phyloP scores from a whole-genome alignment of 1,139 yeast species.

The Taphrina communis region DNA sequence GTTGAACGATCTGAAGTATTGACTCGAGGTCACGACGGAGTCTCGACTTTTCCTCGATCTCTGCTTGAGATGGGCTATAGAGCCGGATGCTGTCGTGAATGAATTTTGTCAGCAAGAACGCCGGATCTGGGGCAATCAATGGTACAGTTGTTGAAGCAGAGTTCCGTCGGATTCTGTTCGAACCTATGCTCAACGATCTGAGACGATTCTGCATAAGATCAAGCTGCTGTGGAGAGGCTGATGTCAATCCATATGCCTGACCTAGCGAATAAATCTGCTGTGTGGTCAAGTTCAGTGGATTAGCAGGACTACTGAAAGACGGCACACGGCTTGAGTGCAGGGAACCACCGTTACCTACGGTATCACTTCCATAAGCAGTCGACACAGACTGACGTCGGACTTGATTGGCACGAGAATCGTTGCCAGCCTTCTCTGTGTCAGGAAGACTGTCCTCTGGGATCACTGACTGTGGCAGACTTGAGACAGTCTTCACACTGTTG shows the following conservation, averaged over 20 bases:
- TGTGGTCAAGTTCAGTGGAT: slow-evolving; percentile 4
- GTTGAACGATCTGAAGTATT: slow-evolving; percentile 25
- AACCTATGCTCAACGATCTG: slow-evolving; percentile 13
- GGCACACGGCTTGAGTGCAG: neutral
- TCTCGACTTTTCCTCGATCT: slow-evolving; percentile 35
- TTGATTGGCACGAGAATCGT: neutral
- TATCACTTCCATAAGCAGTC: neutral
- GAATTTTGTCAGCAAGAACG: slow-evolving; percentile 20
- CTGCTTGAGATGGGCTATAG: slow-evolving; percentile 22
- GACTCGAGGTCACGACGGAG: slow-evolving; percentile 31
- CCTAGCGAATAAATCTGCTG: slow-evolving; percentile 5
- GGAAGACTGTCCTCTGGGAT: slow-evolving; percentile 16
- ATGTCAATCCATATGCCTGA: slow-evolving; percentile 6
- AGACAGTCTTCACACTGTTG: slow-evolving; percentile 4
- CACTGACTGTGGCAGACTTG: slow-evolving; percentile 10
- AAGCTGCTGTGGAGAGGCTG: slow-evolving; percentile 6
- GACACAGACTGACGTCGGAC: slow-evolving; percentile 3
- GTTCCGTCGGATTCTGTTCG: neutral
- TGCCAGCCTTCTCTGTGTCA: neutral
- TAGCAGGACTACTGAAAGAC: neutral
- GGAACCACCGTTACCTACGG: neutral
- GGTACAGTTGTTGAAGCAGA: slow-evolving; percentile 1
- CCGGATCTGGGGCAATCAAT: slow-evolving; percentile 15
- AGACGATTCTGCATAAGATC: slow-evolving; percentile 19
- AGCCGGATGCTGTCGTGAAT: slow-evolving; percentile 31